These are phyloP conservation scores for Thelephora terrestris DNA, from an alignment of 1,284 basidiomycete genomes.

Conservation along the genomic window DNA sequence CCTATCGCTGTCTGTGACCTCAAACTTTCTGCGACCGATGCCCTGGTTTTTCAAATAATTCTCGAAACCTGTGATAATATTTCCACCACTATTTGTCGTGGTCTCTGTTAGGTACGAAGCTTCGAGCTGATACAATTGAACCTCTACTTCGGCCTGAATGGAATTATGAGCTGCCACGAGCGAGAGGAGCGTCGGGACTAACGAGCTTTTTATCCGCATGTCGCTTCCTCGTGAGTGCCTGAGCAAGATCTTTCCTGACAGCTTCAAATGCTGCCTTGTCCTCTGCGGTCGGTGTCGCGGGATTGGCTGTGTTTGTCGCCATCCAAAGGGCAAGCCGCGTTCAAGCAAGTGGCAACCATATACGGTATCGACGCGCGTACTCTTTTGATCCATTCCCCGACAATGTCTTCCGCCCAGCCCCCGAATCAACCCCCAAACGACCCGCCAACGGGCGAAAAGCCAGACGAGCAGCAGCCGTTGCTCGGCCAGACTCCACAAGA, in stretches of 20 bases:
- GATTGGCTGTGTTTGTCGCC: constrained; percentile 13
- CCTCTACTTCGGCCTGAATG: constrained; percentile 55
- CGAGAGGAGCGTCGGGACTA: constrained; percentile 15
- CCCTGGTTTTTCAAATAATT: constrained; percentile 71
- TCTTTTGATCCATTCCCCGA: neutral
- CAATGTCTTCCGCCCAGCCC: constrained; percentile 58
- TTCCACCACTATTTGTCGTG: constrained; percentile 61
- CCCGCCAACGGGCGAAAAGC: constrained; percentile 38
- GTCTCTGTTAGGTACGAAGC: constrained; percentile 66
- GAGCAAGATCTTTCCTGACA: constrained; percentile 59
- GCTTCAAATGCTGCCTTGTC: constrained; percentile 60
- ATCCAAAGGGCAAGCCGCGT: neutral
- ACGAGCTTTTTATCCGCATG: constrained; percentile 65
- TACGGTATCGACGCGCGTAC: neutral
- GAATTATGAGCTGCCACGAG: constrained; percentile 1
- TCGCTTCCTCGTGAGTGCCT: constrained; percentile 61
- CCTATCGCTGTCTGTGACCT: constrained; percentile 65
- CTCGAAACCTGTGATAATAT: constrained; percentile 77
- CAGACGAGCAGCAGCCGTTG: constrained; percentile 21
- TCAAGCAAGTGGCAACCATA: neutral
- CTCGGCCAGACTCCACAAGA: constrained; percentile 17
- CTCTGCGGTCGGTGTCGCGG: constrained; percentile 35
- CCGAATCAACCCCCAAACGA: constrained; percentile 39
- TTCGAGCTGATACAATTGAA: constrained; percentile 67
- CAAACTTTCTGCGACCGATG: constrained; percentile 54